Percentiles rank a stretch among this genome's conserved stretches.
phyloP scores from a whole-genome alignment of 2,329 filamentous ascomycete genomes.

The Venturia effusa region DNA sequence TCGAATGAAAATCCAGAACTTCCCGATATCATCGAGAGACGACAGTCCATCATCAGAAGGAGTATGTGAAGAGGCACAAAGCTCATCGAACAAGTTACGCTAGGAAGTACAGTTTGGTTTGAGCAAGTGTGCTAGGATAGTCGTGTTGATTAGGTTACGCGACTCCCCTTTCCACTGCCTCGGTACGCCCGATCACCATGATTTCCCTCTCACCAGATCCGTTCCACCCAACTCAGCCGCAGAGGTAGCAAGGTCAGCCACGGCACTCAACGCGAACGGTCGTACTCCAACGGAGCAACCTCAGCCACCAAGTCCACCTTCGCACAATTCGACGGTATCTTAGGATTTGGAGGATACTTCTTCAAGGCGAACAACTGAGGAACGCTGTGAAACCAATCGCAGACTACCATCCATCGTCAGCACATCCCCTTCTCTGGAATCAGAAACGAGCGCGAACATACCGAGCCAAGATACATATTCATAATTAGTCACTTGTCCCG shows the following conservation, averaged over 20 bases:
- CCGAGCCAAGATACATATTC: background rate
- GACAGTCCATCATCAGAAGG: no score
- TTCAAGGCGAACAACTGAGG: background rate
- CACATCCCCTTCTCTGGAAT: background rate
- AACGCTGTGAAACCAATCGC: background rate
- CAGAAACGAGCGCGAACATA: background rate
- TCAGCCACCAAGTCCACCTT: conserved; percentile 1
- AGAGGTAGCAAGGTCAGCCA: background rate
- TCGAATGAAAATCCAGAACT: no score
- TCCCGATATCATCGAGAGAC: no score
- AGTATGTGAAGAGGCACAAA: no score
- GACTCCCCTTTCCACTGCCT: background rate
- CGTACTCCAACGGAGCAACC: background rate
- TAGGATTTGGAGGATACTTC: background rate
- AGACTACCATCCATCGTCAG: background rate
- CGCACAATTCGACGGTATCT: background rate
- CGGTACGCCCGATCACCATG: background rate
- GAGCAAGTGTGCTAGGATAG: no score
- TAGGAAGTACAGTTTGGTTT: no score
- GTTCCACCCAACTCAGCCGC: background rate
- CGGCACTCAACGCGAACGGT: background rate
- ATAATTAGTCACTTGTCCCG: background rate
- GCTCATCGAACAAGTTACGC: no score
- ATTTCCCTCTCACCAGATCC: background rate
- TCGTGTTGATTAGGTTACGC: no score